Percentiles rank a stretch among this genome's conserved stretches.
phyloP scores from a whole-genome alignment of 169 alveolate genomes.

The Plasmodium knowlesi region DNA sequence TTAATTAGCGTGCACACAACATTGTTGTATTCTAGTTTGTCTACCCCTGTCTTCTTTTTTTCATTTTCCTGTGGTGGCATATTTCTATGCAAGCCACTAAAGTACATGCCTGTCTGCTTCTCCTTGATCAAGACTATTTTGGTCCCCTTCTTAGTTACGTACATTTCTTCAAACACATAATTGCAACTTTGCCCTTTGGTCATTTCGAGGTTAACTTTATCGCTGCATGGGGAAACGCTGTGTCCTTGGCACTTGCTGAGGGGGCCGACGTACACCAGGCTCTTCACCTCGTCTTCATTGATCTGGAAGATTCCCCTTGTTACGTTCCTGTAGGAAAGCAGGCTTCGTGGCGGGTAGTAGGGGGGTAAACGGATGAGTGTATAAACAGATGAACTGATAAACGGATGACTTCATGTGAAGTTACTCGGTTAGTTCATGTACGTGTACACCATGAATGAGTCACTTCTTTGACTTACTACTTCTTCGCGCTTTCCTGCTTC shows the following conservation, averaged over 20 bases:
- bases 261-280: constrained; percentile 39
- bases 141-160: constrained; percentile 54
- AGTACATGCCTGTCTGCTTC: constrained; percentile 47
- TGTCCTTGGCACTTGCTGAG: constrained; percentile 32
- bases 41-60: constrained; percentile 42
- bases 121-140: constrained; percentile 36
- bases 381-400: neutral
- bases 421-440: neutral
- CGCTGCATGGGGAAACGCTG: neutral
- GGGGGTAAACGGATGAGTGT: neutral
- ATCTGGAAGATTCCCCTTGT: constrained; percentile 39
- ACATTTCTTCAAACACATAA: constrained; percentile 60
- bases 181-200: neutral
- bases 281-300: constrained; percentile 32
- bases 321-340: constrained; percentile 39
- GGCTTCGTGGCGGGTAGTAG: neutral
- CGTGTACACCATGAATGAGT: neutral
- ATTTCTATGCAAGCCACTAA: constrained; percentile 38
- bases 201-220: constrained; percentile 14
- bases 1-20: constrained; percentile 37
- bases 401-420: neutral
- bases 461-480: neutral
- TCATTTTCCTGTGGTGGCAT: constrained; percentile 4
- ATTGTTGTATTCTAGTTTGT: constrained; percentile 12
- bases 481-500: neutral